Conservation (phyloP, 164 flowering plant species). For the Umbellularia californica region DNA sequence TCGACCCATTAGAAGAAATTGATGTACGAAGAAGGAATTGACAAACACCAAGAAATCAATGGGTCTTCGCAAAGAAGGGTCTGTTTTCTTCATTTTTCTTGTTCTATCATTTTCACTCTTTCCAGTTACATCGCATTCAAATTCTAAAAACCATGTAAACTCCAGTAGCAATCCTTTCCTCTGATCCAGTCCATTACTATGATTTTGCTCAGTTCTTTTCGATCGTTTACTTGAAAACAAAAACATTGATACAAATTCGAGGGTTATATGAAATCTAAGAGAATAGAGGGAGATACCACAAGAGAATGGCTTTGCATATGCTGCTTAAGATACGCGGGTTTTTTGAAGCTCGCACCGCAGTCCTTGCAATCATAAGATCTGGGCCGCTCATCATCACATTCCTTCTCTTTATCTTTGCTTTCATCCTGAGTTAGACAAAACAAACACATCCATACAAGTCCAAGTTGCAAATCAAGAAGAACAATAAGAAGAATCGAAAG, state of each 20-base stretch:
- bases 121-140: too few species aligned
- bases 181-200: too few species aligned
- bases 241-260: neutral
- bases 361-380: conserved; percentile 50
- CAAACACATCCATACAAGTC: neutral
- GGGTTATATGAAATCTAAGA: neutral
- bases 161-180: too few species aligned
- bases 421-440: conserved; percentile 29
- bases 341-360: conserved; percentile 66
- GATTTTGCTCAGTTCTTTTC: too few species aligned
- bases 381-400: conserved; percentile 11
- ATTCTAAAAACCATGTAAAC: too few species aligned
- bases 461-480: neutral
- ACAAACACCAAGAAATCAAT: too few species aligned
- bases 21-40: too few species aligned
- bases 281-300: conserved; percentile 47
- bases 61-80: too few species aligned
- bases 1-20: too few species aligned
- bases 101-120: too few species aligned
- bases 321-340: conserved; percentile 81
- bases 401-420: conserved; percentile 18
- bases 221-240: too few species aligned
- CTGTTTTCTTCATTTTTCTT: too few species aligned
- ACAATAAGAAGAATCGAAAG: neutral
- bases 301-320: conserved; percentile 81